Evolutionary conservation across 2,329 filamentous ascomycete genomes (phyloP), one percentile per base, ranked within the genome.

Genomic region (Lecanicillium sp.): DNA sequence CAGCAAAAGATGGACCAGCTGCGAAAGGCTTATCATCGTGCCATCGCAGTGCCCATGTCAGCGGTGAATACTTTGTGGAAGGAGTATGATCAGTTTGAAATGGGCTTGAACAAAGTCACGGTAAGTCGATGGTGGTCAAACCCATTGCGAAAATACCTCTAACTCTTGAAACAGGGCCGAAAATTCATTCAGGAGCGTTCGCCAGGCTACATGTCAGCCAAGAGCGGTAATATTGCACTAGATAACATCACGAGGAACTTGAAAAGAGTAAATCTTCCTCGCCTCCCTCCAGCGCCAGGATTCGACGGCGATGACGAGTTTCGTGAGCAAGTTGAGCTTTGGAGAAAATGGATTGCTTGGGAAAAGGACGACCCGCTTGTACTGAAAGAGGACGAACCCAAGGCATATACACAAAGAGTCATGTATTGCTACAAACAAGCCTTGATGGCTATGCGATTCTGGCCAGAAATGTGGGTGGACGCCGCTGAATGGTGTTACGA

Each of bases 1-100:
- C 85, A 90, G 62, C 92, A 96, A 57, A 98, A 98, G 70, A 94
- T 95, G 83, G 92, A 98, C 52, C 71, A 85, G 49, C 65, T 98
- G 37, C 82, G 92, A 43, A 94, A 94, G 57, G 85, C 86, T 1
- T 98, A 95, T 57, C 89, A 95, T 52, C 83, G 83, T 38, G 90
- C 90, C 12, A 85, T 95, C 42, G 81, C 78, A 48, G 78, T 95
- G 29, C 94, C 94, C 4, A 94, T 87, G 46, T 78, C 82, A 39
- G 83, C 83, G 22, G 78, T 94, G 35, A 85, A 90, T 53, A 75
- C 74, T 37, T 66, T 98, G 12, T 98, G 92, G 94, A 95, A 94
- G 58, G 90, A 98, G 54, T 98, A 98, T 55, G 89, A 96, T 57
- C 81, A 85, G 49, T 98, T 98, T 54, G 92, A 98, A 63, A 88